Evolutionary conservation across 306 rosid genomes (phyloP), one percentile per base, ranked within the genome.

Genomic region (Hippophae rhamnoides): DNA sequence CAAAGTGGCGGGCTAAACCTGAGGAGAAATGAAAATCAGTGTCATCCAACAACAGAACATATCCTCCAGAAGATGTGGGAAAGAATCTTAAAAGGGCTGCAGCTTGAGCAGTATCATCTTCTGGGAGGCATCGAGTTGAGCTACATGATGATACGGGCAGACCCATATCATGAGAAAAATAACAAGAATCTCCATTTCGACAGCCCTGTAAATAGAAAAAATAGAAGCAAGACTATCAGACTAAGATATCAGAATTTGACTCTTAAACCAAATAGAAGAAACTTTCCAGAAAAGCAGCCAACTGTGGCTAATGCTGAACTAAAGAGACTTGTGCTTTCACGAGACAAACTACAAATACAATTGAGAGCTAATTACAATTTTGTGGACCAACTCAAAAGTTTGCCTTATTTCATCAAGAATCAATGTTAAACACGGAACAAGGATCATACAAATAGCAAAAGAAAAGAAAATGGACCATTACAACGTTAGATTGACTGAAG

Each of bases 11-110:
- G 52, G 87, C 81, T 44, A 89, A 62, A 42, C 55, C 63, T 12
- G 86, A 58, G 43, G 97, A 55, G 73, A 74, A 79, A 49, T 52
- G 77, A 44, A 89, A 74, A 59, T 72, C 63, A 13, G 77, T 59
- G 70, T 89, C 97, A 56, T 89, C 95, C 76, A 86, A 48, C 65
- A 89, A 57, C 62, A 89, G 89, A 74, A 89, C 68, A 68, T 63
- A 64, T 75, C 69, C 74, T 68, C 68, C 42, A 38, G 87, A 59
- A 66, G 74, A 63, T 25, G 58, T 49, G 48, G 82, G 84, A 66
- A 89, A 74, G 63, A 77, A 58, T 27, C 52, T 60, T 41, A 84
- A 61, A 64, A 89, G 89, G 13, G 72, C 69, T 50, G 64, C 69
- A 54, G 84, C 72, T 66, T 57, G 48, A 54, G 74, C 79, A 6